Evolutionary conservation across 2,329 filamentous ascomycete genomes (phyloP), one percentile per base, ranked within the genome.

Genomic region (Aspergillus candidus): DNA sequence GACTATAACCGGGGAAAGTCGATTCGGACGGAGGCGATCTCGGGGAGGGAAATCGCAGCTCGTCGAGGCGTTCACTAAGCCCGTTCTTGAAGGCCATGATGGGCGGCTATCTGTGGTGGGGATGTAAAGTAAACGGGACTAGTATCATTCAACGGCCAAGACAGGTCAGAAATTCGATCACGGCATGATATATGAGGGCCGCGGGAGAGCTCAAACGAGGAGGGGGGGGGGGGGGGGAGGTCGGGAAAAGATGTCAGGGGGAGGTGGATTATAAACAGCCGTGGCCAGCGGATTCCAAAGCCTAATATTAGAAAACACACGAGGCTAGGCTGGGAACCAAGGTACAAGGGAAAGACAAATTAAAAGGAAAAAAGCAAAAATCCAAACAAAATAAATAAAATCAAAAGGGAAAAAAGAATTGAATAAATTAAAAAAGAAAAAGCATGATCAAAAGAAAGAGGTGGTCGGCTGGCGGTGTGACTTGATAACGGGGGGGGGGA

Each of bases 11-110:
- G 62, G 83, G 80, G 72, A 89, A 86, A 53, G 83, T 74, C 59
- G 80, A 72, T 61, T 94, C 88, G 70, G 84, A 85, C 58, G 83
- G 80, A 44, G 87, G 80, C 56, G 86, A 86, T 68, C 86, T 82
- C 68, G 89, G 83, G 62, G 79, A 78, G 57, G 84, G 82, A 70
- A 86, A 90, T 65, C 84, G 83, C 68, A 87, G 74, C 70, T 89
- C 85, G 70, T 91, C 86, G 78, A 88, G 86, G 64, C 78, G 75
- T 59, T 80, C 79, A 62, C 72, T 79, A 62, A 79, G 69, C 61
- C 76, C 75, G 61, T 77, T 75, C 55, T 78, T 78, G 69, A 79
- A 84, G 55, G 81, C 78, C 82, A 86, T 86, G 55, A 52, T 69
- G 65, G 57, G 54, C 51, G 48, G 46, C 46, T 45, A 53, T 41